Evolutionary conservation across 78 protist species (phyloP).

Genomic region (Protostelium mycophagum): DNA sequence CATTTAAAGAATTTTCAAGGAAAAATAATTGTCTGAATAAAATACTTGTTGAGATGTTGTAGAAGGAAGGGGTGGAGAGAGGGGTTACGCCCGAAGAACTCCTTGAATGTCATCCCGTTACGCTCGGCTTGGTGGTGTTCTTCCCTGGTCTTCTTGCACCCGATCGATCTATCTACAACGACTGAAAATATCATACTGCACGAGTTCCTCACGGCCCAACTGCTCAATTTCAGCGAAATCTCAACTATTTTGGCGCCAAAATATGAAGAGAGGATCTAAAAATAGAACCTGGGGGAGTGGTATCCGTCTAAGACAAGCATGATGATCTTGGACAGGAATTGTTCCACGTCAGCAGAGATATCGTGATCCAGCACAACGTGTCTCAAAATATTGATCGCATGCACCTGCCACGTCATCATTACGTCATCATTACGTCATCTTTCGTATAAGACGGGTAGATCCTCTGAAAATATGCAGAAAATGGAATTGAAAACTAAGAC

Average conservation of each 20-base stretch:
- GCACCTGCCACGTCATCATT: conserved; percentile 55
- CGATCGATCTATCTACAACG: conserved; percentile 44
- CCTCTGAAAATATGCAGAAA: neutral
- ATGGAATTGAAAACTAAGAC: neutral
- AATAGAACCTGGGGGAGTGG: conserved; percentile 22
- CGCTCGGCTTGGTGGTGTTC: conserved; percentile 16
- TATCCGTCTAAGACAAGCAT: conserved; percentile 30
- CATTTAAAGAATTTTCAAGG: neutral
- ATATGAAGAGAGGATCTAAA: too few relatives aligned
- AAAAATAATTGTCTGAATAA: neutral
- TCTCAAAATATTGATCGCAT: conserved; percentile 47
- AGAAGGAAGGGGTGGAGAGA: conserved; percentile 45
- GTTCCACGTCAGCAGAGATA: conserved; percentile 43
- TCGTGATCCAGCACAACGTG: conserved; percentile 26
- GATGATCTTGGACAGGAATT: conserved; percentile 18
- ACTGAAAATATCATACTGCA: conserved; percentile 57
- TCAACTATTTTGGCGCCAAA: neutral
- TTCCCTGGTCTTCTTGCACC: conserved; percentile 23
- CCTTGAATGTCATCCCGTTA: conserved; percentile 42
- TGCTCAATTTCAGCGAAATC: neutral
- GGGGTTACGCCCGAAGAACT: conserved; percentile 51
- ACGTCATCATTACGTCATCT: too few relatives aligned
- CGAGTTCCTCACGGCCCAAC: conserved; percentile 62
- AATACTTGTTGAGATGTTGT: conserved; percentile 14
- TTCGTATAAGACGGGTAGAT: neutral